These are phyloP conservation scores for Lasiosphaeria ovina DNA, from an alignment of 495 filamentous ascomycete species.

Conservation along the genomic window DNA sequence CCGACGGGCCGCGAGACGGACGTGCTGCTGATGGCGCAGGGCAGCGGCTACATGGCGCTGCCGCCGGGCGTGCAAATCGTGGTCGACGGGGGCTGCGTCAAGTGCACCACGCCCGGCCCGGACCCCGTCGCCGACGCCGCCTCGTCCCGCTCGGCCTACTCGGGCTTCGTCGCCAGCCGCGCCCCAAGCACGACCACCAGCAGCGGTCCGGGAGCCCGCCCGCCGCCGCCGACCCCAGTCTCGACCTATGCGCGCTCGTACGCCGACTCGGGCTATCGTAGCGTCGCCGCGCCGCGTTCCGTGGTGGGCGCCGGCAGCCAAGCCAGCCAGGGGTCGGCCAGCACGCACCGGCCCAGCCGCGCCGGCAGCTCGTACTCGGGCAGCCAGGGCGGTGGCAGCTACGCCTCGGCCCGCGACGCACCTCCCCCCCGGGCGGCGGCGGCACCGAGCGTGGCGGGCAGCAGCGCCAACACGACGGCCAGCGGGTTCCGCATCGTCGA, in stretches of 20 bases:
- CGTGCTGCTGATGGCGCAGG: slow-evolving; percentile 20
- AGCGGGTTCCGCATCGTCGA: slow-evolving; percentile 1
- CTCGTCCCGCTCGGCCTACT: slow-evolving; percentile 1
- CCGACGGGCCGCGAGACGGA: slow-evolving; percentile 14
- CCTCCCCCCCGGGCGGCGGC: slow-evolving; percentile 10
- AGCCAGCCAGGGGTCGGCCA: slow-evolving; percentile 1
- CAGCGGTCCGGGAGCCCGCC: slow-evolving; percentile 18
- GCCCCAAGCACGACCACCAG: no score
- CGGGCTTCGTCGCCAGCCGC: slow-evolving; percentile 4
- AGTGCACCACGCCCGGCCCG: slow-evolving; percentile 7
- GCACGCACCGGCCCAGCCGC: slow-evolving; percentile 12
- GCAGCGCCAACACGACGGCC: slow-evolving; percentile 12
- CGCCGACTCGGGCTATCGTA: slow-evolving; percentile 17
- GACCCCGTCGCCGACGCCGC: slow-evolving; percentile 2
- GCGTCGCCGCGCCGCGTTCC: not conserved
- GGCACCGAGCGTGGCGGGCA: slow-evolving; percentile 6
- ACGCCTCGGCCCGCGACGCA: slow-evolving; percentile 15
- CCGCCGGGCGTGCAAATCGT: slow-evolving; percentile 25
- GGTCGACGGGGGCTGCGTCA: slow-evolving; percentile 21
- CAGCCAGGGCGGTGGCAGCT: slow-evolving; percentile 4
- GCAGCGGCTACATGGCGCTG: slow-evolving; percentile 29
- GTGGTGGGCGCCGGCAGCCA: not conserved
- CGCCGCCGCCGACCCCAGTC: slow-evolving; percentile 15
- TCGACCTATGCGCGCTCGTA: slow-evolving; percentile 13
- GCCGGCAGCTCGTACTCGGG: slow-evolving; percentile 10